A percentile compares a stretch with the other conserved stretches of the same genome.
phyloP scores from a whole-genome alignment of 495 filamentous ascomycete species.

The Xeromyces bisporus region DNA sequence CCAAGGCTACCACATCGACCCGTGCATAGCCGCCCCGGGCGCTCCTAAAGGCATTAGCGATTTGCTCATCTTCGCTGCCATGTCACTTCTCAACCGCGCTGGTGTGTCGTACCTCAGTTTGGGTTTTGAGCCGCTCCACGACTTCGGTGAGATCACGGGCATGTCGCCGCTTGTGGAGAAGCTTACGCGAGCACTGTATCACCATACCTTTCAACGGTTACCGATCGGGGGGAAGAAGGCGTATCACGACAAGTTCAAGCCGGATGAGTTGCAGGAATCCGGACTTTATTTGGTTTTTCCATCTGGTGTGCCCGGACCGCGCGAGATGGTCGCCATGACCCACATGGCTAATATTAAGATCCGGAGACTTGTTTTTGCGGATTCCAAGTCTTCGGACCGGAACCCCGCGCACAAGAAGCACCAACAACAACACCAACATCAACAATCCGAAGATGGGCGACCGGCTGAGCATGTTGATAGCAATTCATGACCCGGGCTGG shows the following conservation, averaged over 20 bases:
- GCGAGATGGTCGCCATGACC: slow-evolving; percentile 20
- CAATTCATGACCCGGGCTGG: no score
- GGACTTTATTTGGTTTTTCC: slow-evolving; percentile 23
- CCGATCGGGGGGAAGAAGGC: slow-evolving; percentile 26
- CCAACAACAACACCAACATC: background rate
- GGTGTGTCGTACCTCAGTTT: slow-evolving; percentile 22
- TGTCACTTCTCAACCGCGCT: slow-evolving; percentile 18
- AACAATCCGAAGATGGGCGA: background rate
- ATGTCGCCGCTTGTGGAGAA: slow-evolving; percentile 11
- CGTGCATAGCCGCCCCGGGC: slow-evolving; percentile 21
- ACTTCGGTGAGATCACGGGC: slow-evolving; percentile 15
- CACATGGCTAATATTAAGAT: slow-evolving; percentile 25
- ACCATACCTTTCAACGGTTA: slow-evolving; percentile 13
- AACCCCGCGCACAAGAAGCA: slow-evolving; percentile 4
- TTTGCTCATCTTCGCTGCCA: slow-evolving; percentile 19
- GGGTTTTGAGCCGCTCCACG: slow-evolving; percentile 21
- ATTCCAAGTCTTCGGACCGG: slow-evolving; percentile 21
- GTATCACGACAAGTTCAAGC: slow-evolving; percentile 26
- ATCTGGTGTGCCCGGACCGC: slow-evolving; percentile 11
- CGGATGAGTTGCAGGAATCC: slow-evolving; percentile 17
- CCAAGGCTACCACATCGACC: slow-evolving; percentile 27
- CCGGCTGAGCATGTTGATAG: no score
- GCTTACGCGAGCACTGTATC: slow-evolving; percentile 15
- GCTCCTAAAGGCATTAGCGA: slow-evolving; percentile 24
- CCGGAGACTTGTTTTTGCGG: slow-evolving; percentile 6